A percentile compares a stretch with the other conserved stretches of the same genome.
phyloP scores from a whole-genome alignment of 1,284 basidiomycete genomes.

The Cryptococcus depauperatus region DNA sequence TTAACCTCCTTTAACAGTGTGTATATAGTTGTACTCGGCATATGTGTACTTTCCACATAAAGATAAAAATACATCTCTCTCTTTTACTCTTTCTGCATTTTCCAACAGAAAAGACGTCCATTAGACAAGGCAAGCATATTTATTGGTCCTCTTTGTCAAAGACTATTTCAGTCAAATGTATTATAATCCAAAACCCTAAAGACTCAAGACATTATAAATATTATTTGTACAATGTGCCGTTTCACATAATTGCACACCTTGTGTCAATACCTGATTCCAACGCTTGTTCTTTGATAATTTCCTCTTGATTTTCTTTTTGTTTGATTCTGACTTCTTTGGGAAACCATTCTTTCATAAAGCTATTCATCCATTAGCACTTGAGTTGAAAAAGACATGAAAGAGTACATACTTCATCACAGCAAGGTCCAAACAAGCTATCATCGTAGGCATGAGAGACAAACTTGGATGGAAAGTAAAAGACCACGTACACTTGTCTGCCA shows the following conservation, averaged over 20 bases:
- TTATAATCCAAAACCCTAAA: not conserved
- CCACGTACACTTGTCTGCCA: conserved; percentile 63
- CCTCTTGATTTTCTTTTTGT: conserved; percentile 65
- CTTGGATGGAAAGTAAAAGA: conserved; percentile 2
- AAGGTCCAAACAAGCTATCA: conserved; percentile 31
- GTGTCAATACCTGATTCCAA: conserved; percentile 55
- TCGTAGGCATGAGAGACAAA: not conserved
- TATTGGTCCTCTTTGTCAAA: not conserved
- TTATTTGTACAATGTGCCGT: not conserved
- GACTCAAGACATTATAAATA: not conserved
- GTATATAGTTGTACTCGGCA: too few species aligned
- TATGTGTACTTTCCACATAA: too few species aligned
- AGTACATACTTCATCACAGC: conserved; percentile 37
- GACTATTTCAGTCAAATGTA: not conserved
- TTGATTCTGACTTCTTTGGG: conserved; percentile 75
- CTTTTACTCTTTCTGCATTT: too few species aligned
- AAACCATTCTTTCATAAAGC: conserved; percentile 88
- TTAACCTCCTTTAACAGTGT: too few species aligned
- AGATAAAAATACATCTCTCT: not conserved
- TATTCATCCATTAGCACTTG: conserved; percentile 8
- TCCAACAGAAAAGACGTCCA: not conserved
- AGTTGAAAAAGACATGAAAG: not conserved
- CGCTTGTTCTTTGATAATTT: conserved; percentile 64
- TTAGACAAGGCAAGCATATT: not conserved
- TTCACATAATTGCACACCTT: conserved; percentile 26